Base-by-base conservation (phyloP, 768 basidiomycete species). In the Clitopilus passeckerianus region DNA sequence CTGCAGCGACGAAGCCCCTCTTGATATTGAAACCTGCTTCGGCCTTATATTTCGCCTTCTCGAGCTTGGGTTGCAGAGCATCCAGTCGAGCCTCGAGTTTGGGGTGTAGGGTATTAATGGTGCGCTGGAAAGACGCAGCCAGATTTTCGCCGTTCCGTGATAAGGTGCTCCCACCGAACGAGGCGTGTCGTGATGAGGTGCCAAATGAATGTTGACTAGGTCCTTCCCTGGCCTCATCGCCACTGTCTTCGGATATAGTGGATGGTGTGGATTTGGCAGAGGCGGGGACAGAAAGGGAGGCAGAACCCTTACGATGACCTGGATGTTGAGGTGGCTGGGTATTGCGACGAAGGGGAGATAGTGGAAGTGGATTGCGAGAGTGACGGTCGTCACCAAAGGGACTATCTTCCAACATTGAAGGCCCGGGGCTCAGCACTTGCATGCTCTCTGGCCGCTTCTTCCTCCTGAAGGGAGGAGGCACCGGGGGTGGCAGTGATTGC, bases 31-130 rank as follows among this genome's bases (percentile, higher is more conserved):
- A 64, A 16, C 86, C 87, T 18, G 87, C 88, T 68, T 89, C 87
- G 0, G 86, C 87, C 70, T 89, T 89, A 70, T 82, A 89, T 60
- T 85, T 72, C 23, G 85, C 87, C 30, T 81, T 80, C 59, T 89
- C 86, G 23, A 88, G 67, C 46, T 73, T 78, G 0, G 86, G 86
- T 65, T 83, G 78, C 12, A 73, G n/a, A 12, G 46, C 46, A 18
- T 50, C 46, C n/a, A 50, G 46, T 5, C 22, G 46, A 20, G 46
- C 46, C 58, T 89, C 86, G 22, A 88, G 67, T 41, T 73, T 78
- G 0, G 86, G 86, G 64, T 83, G 78, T 9, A 73, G 18, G 80
- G 66, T 12, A 62, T 69, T 20, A 70, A 84, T 63, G 58, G 80
- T 80, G 24, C 74, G 72, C 62, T 82, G 80, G 34, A 86, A 68